Conservation (phyloP, 2,329 filamentous ascomycete genomes). For the Colletotrichum navitas region DNA sequence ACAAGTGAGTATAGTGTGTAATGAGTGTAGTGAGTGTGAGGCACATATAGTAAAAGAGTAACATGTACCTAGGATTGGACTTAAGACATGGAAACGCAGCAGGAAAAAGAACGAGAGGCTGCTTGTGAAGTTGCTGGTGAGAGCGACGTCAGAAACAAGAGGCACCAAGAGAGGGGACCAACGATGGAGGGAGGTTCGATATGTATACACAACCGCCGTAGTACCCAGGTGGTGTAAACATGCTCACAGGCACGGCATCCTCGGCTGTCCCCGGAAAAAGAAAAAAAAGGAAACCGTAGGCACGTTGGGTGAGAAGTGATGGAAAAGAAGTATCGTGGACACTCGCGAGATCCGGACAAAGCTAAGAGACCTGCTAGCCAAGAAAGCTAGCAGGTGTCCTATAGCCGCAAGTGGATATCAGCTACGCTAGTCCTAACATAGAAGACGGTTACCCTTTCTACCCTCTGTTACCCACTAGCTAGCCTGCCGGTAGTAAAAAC, state of each 20-base stretch:
- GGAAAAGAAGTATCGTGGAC: too few species aligned
- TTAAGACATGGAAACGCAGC: slow-evolving; percentile 9
- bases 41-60: slow-evolving; percentile 23
- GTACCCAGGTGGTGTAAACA: not conserved
- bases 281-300: too few species aligned
- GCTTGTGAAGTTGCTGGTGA: not conserved
- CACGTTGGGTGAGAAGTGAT: too few species aligned
- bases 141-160: not conserved
- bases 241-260: slow-evolving; percentile 19
- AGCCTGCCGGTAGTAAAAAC: too few species aligned
- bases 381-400: too few species aligned
- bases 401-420: too few species aligned
- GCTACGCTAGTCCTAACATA: too few species aligned
- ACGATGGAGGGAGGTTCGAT: not conserved
- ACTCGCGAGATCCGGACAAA: too few species aligned
- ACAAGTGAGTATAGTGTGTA: slow-evolving; percentile 11
- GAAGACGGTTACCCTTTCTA: too few species aligned
- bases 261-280: slow-evolving; percentile 13
- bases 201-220: slow-evolving; percentile 8
- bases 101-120: slow-evolving; percentile 19
- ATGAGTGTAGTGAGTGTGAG: not conserved
- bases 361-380: too few species aligned
- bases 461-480: too few species aligned
- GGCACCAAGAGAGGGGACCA: not conserved
- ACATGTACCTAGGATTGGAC: slow-evolving; percentile 12